These are phyloP conservation scores for Trichoderma oligosporum DNA, from an alignment of 2,329 filamentous ascomycete genomes.

Conservation along the genomic window DNA sequence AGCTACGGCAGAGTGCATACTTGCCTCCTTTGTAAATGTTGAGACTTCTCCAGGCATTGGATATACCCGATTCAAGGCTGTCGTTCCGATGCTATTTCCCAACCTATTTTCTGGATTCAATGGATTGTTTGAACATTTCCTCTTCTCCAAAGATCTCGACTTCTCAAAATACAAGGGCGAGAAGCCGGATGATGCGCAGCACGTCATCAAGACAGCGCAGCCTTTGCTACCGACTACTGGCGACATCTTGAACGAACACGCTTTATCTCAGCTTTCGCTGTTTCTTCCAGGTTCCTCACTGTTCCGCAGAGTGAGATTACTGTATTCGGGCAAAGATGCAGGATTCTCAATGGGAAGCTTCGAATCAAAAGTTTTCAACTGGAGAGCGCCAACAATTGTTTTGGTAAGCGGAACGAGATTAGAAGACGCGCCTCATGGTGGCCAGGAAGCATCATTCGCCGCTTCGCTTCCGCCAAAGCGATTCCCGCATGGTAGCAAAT, in stretches of 20 bases:
- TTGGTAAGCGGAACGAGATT: slow-evolving; percentile 65
- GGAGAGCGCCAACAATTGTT: slow-evolving; percentile 69
- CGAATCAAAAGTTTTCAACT: slow-evolving; percentile 71
- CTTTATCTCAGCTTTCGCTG: slow-evolving; percentile 67
- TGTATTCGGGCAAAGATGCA: slow-evolving; percentile 67
- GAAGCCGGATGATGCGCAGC: slow-evolving; percentile 18
- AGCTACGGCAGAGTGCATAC: slow-evolving; percentile 58
- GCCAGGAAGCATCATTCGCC: slow-evolving; percentile 54
- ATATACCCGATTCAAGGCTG: slow-evolving; percentile 56
- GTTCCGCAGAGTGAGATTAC: slow-evolving; percentile 60
- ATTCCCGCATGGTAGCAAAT: slow-evolving; percentile 50
- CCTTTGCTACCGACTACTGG: slow-evolving; percentile 51
- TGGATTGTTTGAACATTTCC: slow-evolving; percentile 68
- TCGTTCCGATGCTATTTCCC: slow-evolving; percentile 58
- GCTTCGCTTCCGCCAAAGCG: slow-evolving; percentile 61
- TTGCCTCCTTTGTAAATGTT: slow-evolving; percentile 62
- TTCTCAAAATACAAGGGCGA: slow-evolving; percentile 51
- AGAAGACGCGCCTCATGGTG: slow-evolving; percentile 43
- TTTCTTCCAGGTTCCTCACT: slow-evolving; percentile 63
- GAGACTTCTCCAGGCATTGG: slow-evolving; percentile 62
- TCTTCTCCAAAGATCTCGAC: slow-evolving; percentile 69
- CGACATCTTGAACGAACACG: slow-evolving; percentile 61
- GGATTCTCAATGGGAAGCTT: slow-evolving; percentile 77
- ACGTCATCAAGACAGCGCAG: slow-evolving; percentile 33
- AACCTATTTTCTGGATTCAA: slow-evolving; percentile 65